phyloP scores from a whole-genome alignment of 2,329 filamentous ascomycete genomes.

The Bisporella sp. region DNA sequence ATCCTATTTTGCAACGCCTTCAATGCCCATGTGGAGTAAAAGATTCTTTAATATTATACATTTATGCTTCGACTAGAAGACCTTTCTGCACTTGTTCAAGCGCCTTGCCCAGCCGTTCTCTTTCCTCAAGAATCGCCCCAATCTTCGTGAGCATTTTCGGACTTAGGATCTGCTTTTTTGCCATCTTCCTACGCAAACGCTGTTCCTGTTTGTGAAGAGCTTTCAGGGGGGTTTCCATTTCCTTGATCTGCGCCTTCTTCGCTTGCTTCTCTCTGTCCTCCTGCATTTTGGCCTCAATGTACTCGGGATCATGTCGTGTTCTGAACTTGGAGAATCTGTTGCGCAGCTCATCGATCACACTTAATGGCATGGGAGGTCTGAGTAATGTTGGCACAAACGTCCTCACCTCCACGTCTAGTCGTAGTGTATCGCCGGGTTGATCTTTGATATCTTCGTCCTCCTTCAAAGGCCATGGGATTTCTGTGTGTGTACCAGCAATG shows the following conservation, averaged over 20 bases:
- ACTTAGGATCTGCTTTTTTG: conserved; percentile 24
- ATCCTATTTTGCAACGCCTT: conserved; percentile 15
- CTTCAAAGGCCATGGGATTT: conserved; percentile 69
- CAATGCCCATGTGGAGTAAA: conserved; percentile 19
- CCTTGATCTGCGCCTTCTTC: conserved; percentile 16
- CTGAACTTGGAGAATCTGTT: conserved; percentile 78
- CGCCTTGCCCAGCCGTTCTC: conserved; percentile 12
- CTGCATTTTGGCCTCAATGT: conserved; percentile 55
- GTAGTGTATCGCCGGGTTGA: conserved; percentile 62
- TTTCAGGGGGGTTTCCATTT: conserved; percentile 27
- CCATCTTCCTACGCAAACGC: conserved; percentile 17
- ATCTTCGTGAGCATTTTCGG: conserved; percentile 25
- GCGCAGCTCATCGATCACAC: conserved; percentile 79
- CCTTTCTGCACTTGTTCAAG: conserved; percentile 12
- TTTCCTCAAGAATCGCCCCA: conserved; percentile 26
- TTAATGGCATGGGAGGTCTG: conserved; percentile 67
- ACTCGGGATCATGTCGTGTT: conserved; percentile 71
- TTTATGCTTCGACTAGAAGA: conserved; percentile 4
- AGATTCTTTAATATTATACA: conserved; percentile 23
- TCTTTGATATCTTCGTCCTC: conserved; percentile 44
- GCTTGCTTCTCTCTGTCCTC: conserved; percentile 43
- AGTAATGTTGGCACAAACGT: conserved; percentile 76
- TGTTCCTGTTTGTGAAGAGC: conserved; percentile 23
- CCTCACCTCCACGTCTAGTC: conserved; percentile 65
- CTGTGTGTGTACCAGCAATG: conserved; percentile 63